These are phyloP conservation scores for Penicillium cataractarum DNA, from an alignment of 495 filamentous ascomycete species.

Conservation along the genomic window DNA sequence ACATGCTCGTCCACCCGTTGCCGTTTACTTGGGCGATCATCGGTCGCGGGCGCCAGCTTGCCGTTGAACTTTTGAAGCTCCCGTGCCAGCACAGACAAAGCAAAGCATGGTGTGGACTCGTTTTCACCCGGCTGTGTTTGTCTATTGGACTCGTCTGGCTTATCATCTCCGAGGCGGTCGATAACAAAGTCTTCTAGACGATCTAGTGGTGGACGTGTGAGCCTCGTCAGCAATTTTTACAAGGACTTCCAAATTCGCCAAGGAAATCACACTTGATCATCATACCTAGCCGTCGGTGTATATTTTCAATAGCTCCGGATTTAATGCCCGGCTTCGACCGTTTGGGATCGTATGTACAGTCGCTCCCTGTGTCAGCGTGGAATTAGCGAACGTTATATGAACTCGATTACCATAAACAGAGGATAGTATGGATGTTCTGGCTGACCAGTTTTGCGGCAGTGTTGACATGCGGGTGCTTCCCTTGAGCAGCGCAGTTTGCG, in stretches of 20 bases:
- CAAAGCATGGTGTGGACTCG: too few species aligned
- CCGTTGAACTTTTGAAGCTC: neutral
- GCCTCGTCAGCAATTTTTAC: neutral
- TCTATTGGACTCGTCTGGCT: neutral
- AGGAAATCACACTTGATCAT: constrained; percentile 18
- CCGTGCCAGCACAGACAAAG: too few species aligned
- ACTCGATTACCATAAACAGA: neutral
- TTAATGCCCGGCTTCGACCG: constrained; percentile 29
- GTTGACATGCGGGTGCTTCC: constrained; percentile 16
- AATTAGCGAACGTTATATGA: constrained; percentile 1
- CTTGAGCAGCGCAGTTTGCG: constrained; percentile 28
- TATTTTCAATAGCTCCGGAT: constrained; percentile 29
- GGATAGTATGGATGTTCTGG: neutral
- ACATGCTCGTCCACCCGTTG: neutral
- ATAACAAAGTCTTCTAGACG: neutral
- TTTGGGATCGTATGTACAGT: constrained; percentile 24
- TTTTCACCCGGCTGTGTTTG: too few species aligned
- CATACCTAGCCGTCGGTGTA: constrained; percentile 28
- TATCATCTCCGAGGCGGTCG: neutral
- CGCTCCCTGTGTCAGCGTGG: constrained; percentile 7
- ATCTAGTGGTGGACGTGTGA: neutral
- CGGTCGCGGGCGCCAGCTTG: neutral
- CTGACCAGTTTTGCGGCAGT: constrained; percentile 9
- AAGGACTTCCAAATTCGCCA: neutral
- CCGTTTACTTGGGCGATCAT: neutral